Evolutionary conservation across 2,329 filamentous ascomycete species (phyloP).

Genomic region (Monosporascus ibericus): DNA sequence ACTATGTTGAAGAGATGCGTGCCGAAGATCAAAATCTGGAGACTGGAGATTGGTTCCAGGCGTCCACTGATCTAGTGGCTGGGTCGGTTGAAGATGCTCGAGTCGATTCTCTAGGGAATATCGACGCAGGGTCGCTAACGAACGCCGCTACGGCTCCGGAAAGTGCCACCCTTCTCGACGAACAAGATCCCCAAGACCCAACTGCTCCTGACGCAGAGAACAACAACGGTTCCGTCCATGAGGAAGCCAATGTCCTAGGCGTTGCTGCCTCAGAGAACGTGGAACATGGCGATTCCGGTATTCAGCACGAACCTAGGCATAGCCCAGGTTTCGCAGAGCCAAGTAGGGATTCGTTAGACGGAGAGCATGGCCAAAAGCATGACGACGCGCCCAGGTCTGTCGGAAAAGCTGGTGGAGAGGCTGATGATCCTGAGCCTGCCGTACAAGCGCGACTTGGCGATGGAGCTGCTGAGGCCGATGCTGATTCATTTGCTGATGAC

Average conservation of each 20-base stretch:
- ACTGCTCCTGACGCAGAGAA: background rate
- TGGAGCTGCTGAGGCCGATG: constrained; percentile 4
- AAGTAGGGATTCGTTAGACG: background rate
- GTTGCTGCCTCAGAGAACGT: background rate
- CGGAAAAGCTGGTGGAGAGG: constrained; percentile 1
- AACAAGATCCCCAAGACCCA: background rate
- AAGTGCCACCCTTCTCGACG: background rate
- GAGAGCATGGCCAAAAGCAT: background rate
- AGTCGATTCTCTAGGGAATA: constrained; percentile 5
- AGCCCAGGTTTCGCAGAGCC: background rate
- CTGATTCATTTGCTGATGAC: constrained; percentile 3
- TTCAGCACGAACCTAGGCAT: background rate
- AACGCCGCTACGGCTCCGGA: constrained; percentile 2
- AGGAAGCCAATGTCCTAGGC: background rate
- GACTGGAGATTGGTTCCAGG: constrained; percentile 11
- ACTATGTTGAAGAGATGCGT: constrained; percentile 14
- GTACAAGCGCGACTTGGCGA: constrained; percentile 1
- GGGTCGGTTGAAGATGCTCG: constrained; percentile 1
- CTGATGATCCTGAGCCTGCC: constrained; percentile 1
- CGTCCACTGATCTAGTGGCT: constrained; percentile 5
- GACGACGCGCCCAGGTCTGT: background rate
- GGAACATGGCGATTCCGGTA: background rate
- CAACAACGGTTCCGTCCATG: background rate
- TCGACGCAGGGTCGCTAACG: background rate
- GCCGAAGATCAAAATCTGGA: constrained; percentile 8